phyloP scores from a whole-genome alignment of 345 rosid genomes.

The Syzygium aromaticum region DNA sequence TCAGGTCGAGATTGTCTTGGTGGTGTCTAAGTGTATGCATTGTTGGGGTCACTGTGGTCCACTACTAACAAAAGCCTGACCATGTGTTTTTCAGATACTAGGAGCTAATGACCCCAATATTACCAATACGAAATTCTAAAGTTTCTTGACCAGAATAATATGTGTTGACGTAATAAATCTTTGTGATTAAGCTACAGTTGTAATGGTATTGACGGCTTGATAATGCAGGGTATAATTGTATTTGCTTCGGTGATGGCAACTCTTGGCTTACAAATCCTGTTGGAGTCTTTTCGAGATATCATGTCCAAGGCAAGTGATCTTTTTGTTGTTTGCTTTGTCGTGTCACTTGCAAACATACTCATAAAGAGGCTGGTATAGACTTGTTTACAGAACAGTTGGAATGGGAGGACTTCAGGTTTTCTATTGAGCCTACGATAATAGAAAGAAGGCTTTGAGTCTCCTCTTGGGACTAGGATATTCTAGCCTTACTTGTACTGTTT shows the following conservation, averaged over 20 bases:
- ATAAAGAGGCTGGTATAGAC: not conserved
- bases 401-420: not conserved
- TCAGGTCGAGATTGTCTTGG: too few species aligned
- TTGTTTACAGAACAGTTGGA: not conserved
- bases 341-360: not conserved
- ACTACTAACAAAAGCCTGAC: not conserved
- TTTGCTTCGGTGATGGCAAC: conserved; percentile 34
- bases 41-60: too few species aligned
- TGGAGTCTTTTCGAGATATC: conserved; percentile 23
- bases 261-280: conserved; percentile 27
- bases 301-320: conserved; percentile 11
- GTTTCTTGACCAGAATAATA: not conserved
- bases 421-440: not conserved
- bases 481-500: not conserved
- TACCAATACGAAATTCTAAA: not conserved
- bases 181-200: not conserved
- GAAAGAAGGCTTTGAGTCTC: not conserved
- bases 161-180: not conserved
- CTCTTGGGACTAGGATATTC: not conserved
- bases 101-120: not conserved
- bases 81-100: not conserved
- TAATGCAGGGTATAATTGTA: conserved; percentile 20
- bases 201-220: not conserved
- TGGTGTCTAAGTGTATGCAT: too few species aligned
- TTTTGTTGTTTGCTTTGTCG: not conserved